These are phyloP conservation scores for Cordyceps fumosorosea DNA, from an alignment of 2,329 filamentous ascomycete species.

Conservation along the genomic window DNA sequence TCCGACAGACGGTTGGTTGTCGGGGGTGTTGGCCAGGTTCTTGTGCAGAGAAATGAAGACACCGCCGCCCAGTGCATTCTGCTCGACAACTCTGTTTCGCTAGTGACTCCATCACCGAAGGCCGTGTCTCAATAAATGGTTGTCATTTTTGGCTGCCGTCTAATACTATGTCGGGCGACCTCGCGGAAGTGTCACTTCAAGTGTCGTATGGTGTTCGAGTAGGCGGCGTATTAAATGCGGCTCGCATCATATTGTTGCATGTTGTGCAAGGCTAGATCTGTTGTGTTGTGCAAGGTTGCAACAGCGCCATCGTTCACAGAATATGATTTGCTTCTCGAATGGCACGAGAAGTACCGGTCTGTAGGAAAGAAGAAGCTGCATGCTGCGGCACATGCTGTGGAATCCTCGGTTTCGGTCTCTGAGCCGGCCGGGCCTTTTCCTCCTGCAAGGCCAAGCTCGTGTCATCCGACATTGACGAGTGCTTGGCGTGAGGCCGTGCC, in stretches of 20 bases:
- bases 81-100: too few relatives aligned
- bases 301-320: slow-evolving; percentile 17
- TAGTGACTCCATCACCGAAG: too few relatives aligned
- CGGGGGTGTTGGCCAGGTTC: background rate
- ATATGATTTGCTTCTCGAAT: slow-evolving; percentile 33
- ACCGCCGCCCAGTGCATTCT: too few relatives aligned
- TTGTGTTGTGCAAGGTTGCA: background rate
- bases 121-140: too few relatives aligned
- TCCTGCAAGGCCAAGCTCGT: background rate
- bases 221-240: background rate
- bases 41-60: background rate
- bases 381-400: slow-evolving; percentile 41
- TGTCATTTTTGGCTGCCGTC: background rate
- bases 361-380: slow-evolving; percentile 34
- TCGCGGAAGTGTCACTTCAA: background rate
- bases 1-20: background rate
- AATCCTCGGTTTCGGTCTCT: slow-evolving; percentile 6
- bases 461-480: background rate
- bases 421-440: background rate
- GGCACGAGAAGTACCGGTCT: slow-evolving; percentile 33
- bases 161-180: background rate
- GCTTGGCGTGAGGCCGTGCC: background rate
- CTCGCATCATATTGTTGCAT: background rate
- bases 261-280: background rate
- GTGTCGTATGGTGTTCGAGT: background rate